Evolutionary conservation across 495 filamentous ascomycete genomes (phyloP), one percentile per base, ranked within the genome.

Genomic region (Umbilicaria muhlenbergii): DNA sequence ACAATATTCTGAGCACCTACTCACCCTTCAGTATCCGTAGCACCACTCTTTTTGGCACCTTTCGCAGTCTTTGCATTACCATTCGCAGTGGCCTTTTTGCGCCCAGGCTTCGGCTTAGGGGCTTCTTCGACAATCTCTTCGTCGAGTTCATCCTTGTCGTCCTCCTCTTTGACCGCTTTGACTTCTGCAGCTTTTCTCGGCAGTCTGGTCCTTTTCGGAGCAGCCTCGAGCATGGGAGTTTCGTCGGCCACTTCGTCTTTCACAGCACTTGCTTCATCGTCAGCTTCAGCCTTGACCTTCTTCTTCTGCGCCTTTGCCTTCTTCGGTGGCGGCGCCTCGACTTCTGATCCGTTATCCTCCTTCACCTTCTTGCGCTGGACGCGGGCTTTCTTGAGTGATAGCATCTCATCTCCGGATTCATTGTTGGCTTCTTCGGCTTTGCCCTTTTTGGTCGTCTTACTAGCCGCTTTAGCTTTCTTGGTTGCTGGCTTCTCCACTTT

Each of bases 401-500:
- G 49, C 37, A 12, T 46, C 43, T 45, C 46, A 18, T 38, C 39
- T 49, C 36, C 3, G 13, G 44, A 32, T 2, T 36, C 42, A 10
- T 48, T 40, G 18, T 39, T 34, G 10, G 48, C 47, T 11, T 31
- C 38, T 21, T 44, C 46, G 17, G 31, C 42, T 33, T 51, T 55
- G 40, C 48, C 38, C 15, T 50, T 50, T 24, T 56, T 58, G 8
- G 50, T 48, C 41, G 58, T 55, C 47, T 64, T 61, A 11, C 47
- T 36, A 14, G 50, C 43, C 40, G 50, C 51, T 21, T 54, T 44
- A n/a, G 42, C 21, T 47, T 48, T 58, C 38, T 53, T 59, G 32
- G 39, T 39, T 44, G 55, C 59, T 33, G 65, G 52, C 36, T 58
- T 49, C 39, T 53, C 48, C 16, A 53, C 41, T 12, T 63, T 57